phyloP scores from a whole-genome alignment of 1,284 basidiomycete genomes.

The Singerocomus rubriflavus region DNA sequence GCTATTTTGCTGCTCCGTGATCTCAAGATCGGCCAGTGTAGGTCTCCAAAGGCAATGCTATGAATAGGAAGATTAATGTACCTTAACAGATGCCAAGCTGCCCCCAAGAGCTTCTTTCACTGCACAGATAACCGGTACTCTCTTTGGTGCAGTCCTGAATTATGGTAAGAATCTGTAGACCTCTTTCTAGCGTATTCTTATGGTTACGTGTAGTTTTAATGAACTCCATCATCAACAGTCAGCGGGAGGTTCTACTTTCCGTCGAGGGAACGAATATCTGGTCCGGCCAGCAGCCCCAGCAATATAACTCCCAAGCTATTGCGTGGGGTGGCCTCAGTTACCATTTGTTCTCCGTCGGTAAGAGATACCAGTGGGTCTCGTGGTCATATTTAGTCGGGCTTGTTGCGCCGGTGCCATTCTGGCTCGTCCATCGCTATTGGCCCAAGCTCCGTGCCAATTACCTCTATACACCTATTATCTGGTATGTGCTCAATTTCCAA shows the following conservation, averaged over 20 bases:
- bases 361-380: constrained; percentile 57
- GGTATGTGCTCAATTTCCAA: constrained; percentile 23
- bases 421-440: constrained; percentile 46
- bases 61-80: constrained; percentile 2
- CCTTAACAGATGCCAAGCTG: constrained; percentile 53
- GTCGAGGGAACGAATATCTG: constrained; percentile 56
- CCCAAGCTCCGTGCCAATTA: constrained; percentile 43
- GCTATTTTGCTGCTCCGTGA: constrained; percentile 48
- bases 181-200: background rate
- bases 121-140: constrained; percentile 54
- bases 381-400: constrained; percentile 56
- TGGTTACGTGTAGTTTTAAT: constrained; percentile 39
- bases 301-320: constrained; percentile 61
- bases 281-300: constrained; percentile 57
- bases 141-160: constrained; percentile 50
- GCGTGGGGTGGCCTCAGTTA: constrained; percentile 65
- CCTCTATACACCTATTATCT: constrained; percentile 44
- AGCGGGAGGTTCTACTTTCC: constrained; percentile 48
- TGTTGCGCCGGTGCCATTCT: constrained; percentile 53
- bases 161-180: constrained; percentile 38
- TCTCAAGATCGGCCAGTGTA: constrained; percentile 60
- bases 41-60: background rate
- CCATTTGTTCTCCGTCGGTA: constrained; percentile 51
- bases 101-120: constrained; percentile 63
- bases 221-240: constrained; percentile 55